These are phyloP conservation scores for Botrytis porri DNA, from an alignment of 2,329 filamentous ascomycete species.

Conservation along the genomic window DNA sequence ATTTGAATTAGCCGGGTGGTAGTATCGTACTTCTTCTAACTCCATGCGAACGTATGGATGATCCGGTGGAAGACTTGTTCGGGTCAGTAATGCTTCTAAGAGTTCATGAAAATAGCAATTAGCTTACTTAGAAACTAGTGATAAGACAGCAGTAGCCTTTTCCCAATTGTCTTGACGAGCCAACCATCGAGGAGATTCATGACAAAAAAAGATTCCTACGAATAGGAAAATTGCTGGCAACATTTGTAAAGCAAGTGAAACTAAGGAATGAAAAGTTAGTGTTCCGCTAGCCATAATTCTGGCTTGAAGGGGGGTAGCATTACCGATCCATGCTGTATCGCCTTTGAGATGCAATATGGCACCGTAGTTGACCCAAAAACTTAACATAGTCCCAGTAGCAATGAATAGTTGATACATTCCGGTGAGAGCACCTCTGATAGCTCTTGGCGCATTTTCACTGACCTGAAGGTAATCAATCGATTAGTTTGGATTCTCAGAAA, in stretches of 20 bases:
- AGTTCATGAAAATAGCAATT: slow-evolving; percentile 13
- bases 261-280: slow-evolving; percentile 45
- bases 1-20: background rate
- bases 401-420: slow-evolving; percentile 51
- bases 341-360: slow-evolving; percentile 15
- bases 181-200: slow-evolving; percentile 63
- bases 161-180: slow-evolving; percentile 68
- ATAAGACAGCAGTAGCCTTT: slow-evolving; percentile 54
- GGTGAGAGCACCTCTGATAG: slow-evolving; percentile 50
- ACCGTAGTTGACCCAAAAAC: slow-evolving; percentile 47
- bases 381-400: slow-evolving; percentile 40
- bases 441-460: slow-evolving; percentile 50
- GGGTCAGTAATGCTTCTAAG: slow-evolving; percentile 42
- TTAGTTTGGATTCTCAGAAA: slow-evolving; percentile 36
- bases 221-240: slow-evolving; percentile 62
- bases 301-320: background rate
- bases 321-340: slow-evolving; percentile 16
- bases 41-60: slow-evolving; percentile 54
- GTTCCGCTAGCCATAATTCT: too few relatives aligned
- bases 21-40: slow-evolving; percentile 47
- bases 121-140: slow-evolving; percentile 43
- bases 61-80: slow-evolving; percentile 47
- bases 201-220: slow-evolving; percentile 58
- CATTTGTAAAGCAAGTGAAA: slow-evolving; percentile 63
- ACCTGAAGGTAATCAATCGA: slow-evolving; percentile 47